Conservation (phyloP, 192 early-diverging fungal genomes). For the Coemansia sp. region DNA sequence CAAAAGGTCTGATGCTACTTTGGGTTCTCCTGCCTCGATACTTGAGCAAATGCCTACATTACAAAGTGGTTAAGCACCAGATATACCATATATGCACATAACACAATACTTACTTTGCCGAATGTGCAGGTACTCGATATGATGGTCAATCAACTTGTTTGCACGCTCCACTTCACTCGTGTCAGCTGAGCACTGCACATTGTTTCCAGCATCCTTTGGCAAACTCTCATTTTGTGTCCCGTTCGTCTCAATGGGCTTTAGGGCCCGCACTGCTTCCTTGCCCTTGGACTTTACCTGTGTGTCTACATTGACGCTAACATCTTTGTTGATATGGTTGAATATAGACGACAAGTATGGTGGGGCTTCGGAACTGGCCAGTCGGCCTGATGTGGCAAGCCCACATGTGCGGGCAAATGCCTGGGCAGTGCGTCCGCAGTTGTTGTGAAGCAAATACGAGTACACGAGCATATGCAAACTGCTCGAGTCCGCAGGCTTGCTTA, state of each 20-base stretch:
- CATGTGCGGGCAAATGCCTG: slow-evolving; percentile 46
- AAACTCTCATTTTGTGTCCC: not conserved
- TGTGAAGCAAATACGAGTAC: slow-evolving; percentile 49
- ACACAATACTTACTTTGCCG: slow-evolving; percentile 31
- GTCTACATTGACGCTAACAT: not conserved
- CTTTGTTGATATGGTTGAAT: slow-evolving; percentile 8
- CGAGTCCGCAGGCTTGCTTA: slow-evolving; percentile 24
- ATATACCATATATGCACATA: not conserved
- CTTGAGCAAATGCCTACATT: slow-evolving; percentile 41
- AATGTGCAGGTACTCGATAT: slow-evolving; percentile 49
- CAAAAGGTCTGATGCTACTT: slow-evolving; percentile 44
- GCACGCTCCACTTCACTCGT: slow-evolving; percentile 24
- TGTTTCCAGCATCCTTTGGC: slow-evolving; percentile 5
- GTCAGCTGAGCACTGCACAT: slow-evolving; percentile 4
- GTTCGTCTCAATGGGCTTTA: not conserved
- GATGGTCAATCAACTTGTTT: slow-evolving; percentile 41
- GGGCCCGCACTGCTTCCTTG: not conserved
- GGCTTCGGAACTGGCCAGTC: slow-evolving; percentile 11
- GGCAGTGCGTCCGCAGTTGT: slow-evolving; percentile 45
- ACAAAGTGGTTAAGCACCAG: not conserved
- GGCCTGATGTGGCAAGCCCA: slow-evolving; percentile 31
- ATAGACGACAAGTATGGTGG: slow-evolving; percentile 29
- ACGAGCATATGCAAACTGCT: slow-evolving; percentile 42
- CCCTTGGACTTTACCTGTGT: slow-evolving; percentile 1
- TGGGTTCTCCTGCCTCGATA: slow-evolving; percentile 41